Evolutionary conservation across 2,329 filamentous ascomycete species (phyloP).

Genomic region (Hymenoscyphus scutula): DNA sequence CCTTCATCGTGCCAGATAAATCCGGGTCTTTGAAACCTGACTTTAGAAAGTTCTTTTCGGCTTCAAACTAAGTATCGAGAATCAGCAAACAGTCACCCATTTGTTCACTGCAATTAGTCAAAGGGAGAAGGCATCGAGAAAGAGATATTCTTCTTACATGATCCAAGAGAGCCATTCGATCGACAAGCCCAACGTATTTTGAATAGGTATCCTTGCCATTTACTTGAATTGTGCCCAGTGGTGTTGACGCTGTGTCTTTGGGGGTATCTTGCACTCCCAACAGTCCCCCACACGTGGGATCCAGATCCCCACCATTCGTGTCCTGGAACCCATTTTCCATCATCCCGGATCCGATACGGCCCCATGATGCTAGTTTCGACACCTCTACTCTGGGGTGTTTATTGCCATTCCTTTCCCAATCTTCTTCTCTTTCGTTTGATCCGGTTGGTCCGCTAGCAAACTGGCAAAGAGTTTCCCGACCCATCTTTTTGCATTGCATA

Average conservation of each 20-base stretch:
- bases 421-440: conserved; percentile 7
- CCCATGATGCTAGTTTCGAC: background rate
- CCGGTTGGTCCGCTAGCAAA: conserved; percentile 1
- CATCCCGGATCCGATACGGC: background rate
- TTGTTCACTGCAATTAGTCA: background rate
- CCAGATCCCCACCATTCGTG: background rate
- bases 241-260: background rate
- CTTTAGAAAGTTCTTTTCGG: conserved; percentile 20
- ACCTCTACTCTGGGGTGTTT: conserved; percentile 12
- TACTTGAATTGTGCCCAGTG: conserved; percentile 7
- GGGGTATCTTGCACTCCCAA: background rate
- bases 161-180: conserved; percentile 23
- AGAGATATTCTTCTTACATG: conserved; percentile 14
- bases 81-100: conserved; percentile 8
- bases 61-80: conserved; percentile 17
- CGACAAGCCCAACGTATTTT: conserved; percentile 18
- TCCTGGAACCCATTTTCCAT: conserved; percentile 1
- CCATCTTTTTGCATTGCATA: conserved; percentile 46
- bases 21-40: conserved; percentile 16
- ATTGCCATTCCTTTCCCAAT: conserved; percentile 1
- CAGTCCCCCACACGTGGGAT: background rate
- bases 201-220: conserved; percentile 12
- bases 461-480: conserved; percentile 11
- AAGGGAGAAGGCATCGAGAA: background rate
- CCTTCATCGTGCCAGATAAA: conserved; percentile 13